phyloP scores from a whole-genome alignment of 805 yeast species.

The Wickerhamomyces canadensis region DNA sequence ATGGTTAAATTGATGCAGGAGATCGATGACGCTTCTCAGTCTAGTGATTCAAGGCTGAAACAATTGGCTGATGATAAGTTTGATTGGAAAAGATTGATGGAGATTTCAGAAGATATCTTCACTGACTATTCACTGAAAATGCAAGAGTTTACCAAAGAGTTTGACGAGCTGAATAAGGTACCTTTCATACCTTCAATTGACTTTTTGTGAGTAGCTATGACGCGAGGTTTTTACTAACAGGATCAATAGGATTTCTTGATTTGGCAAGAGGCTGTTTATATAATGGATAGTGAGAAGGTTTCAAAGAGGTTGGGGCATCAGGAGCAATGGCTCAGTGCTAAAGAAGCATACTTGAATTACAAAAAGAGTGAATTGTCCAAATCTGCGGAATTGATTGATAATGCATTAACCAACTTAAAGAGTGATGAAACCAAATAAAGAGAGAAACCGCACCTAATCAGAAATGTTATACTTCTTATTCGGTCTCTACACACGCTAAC shows the following conservation, averaged over 20 bases:
- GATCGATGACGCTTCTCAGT: neutral
- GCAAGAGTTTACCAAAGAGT: slow-evolving; percentile 18
- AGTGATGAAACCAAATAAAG: neutral
- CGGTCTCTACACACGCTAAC: too few species aligned
- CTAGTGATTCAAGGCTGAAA: neutral
- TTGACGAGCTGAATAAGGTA: slow-evolving; percentile 19
- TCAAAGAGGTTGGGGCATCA: slow-evolving; percentile 12
- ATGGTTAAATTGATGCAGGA: slow-evolving; percentile 6
- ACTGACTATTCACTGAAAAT: slow-evolving; percentile 16
- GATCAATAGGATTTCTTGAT: slow-evolving; percentile 13
- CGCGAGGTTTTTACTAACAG: slow-evolving; percentile 2
- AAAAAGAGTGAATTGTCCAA: slow-evolving; percentile 17
- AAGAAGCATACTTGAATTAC: slow-evolving; percentile 16
- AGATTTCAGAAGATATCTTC: slow-evolving; percentile 13
- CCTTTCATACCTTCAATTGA: neutral
- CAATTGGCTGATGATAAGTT: slow-evolving; percentile 1
- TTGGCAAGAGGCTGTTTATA: slow-evolving; percentile 24
- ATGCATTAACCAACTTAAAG: slow-evolving; percentile 17
- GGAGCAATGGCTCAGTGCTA: slow-evolving; percentile 20
- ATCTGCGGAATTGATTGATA: slow-evolving; percentile 20
- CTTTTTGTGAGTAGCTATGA: neutral
- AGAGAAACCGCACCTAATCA: too few species aligned
- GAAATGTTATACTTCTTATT: too few species aligned
- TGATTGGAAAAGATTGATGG: slow-evolving; percentile 14
- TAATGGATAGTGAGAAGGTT: slow-evolving; percentile 20